These are phyloP conservation scores for Auxenochlorella protothecoides DNA, from an alignment of 139 green algal species.

Conservation along the genomic window DNA sequence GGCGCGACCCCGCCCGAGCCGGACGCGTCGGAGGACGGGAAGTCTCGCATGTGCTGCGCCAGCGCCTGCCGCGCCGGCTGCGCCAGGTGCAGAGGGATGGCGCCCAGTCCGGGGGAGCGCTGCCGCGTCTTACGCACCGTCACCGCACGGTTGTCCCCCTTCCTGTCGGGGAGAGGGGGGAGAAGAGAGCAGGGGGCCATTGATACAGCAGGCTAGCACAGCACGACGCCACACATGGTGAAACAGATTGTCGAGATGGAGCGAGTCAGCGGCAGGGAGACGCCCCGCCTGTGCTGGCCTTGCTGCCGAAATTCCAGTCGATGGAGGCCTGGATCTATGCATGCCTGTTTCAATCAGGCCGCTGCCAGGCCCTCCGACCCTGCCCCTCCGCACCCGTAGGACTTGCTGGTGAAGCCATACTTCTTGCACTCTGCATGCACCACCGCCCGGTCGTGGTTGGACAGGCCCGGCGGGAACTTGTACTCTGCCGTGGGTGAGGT, in stretches of 20 bases:
- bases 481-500: slow-evolving; percentile 29
- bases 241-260: background rate
- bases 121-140: too few relatives aligned
- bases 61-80: slow-evolving; percentile 3
- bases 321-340: background rate
- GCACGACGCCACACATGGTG: background rate
- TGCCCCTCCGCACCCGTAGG: slow-evolving; percentile 20
- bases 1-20: background rate
- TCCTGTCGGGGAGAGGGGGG: too few relatives aligned
- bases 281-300: slow-evolving; percentile 27
- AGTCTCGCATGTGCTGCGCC: background rate
- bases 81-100: background rate
- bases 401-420: slow-evolving; percentile 48
- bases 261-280: background rate
- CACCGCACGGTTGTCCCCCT: too few relatives aligned
- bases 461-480: slow-evolving; percentile 47
- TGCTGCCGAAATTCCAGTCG: slow-evolving; percentile 25
- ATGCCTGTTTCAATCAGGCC: too few relatives aligned
- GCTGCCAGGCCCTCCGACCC: too few relatives aligned
- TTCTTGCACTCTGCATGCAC: slow-evolving; percentile 57
- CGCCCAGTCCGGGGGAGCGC: background rate
- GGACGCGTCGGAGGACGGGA: background rate
- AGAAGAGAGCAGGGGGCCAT: too few relatives aligned
- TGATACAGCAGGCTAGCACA: too few relatives aligned
- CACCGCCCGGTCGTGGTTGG: slow-evolving; percentile 62